These are phyloP conservation scores for Ascomycota sp. DNA, from an alignment of 2,329 filamentous ascomycete genomes.

Conservation along the genomic window DNA sequence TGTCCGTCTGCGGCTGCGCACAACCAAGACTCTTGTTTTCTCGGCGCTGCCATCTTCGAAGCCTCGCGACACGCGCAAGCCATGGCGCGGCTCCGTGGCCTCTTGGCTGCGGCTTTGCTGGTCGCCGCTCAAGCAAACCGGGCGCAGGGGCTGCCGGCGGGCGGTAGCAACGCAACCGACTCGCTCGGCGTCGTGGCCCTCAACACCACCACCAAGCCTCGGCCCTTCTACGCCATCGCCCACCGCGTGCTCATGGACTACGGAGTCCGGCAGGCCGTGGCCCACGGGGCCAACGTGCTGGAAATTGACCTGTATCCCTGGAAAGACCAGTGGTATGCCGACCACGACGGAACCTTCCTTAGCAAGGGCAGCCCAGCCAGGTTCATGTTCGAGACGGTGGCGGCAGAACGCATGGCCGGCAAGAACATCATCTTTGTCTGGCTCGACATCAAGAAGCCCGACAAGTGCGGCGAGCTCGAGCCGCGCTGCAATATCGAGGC, in stretches of 20 bases:
- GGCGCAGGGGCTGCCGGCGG: too few relatives aligned
- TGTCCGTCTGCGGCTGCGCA: too few relatives aligned
- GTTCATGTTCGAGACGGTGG: slow-evolving; percentile 1
- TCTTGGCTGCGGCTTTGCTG: too few relatives aligned
- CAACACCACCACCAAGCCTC: too few relatives aligned
- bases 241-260: slow-evolving; percentile 1
- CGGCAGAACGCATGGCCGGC: not conserved
- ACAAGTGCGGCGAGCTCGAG: not conserved
- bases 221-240: slow-evolving; percentile 3
- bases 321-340: slow-evolving; percentile 2
- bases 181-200: too few relatives aligned
- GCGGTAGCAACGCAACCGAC: too few relatives aligned
- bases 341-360: not conserved
- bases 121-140: too few relatives aligned
- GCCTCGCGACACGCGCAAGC: too few relatives aligned
- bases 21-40: too few relatives aligned
- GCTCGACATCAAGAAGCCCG: slow-evolving; percentile 3
- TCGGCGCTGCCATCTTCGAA: too few relatives aligned
- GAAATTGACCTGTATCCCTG: slow-evolving; percentile 1
- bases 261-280: slow-evolving; percentile 1
- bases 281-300: slow-evolving; percentile 2
- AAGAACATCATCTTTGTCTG: slow-evolving; percentile 3
- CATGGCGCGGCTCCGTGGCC: too few relatives aligned
- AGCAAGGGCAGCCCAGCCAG: not conserved
- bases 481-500: not conserved